A percentile compares a stretch with the other conserved stretches of the same genome.
phyloP scores from a whole-genome alignment of 2,329 filamentous ascomycete genomes.

The Hypoxylon rubiginosum region DNA sequence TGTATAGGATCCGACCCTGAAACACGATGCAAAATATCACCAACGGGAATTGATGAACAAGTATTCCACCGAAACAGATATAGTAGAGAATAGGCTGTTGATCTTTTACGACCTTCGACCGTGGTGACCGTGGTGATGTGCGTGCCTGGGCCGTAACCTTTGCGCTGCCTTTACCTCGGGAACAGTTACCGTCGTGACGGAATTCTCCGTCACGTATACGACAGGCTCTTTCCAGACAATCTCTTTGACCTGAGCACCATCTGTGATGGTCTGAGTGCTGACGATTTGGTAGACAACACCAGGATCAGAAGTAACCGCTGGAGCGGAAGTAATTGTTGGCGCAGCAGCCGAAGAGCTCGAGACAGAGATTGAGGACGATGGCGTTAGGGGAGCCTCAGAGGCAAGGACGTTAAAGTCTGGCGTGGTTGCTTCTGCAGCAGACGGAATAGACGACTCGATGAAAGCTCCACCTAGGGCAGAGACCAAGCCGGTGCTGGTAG shows the following conservation, averaged over 20 bases:
- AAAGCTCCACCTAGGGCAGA: conserved; percentile 52
- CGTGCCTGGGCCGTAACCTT: conserved; percentile 52
- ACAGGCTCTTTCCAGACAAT: conserved; percentile 69
- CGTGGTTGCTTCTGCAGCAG: conserved; percentile 32
- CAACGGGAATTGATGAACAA: conserved; percentile 39
- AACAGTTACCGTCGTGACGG: conserved; percentile 58
- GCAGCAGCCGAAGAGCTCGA: conserved; percentile 36
- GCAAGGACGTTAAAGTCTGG: conserved; percentile 35
- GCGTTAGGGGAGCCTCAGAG: conserved; percentile 11
- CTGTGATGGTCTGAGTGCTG: conserved; percentile 68
- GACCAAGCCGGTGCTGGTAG: conserved; percentile 45
- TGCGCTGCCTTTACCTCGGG: conserved; percentile 49
- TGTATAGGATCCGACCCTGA: conserved; percentile 43
- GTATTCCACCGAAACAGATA: conserved; percentile 49
- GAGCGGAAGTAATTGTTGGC: conserved; percentile 47
- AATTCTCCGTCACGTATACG: conserved; percentile 65
- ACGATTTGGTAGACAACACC: conserved; percentile 55
- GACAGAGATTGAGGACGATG: conserved; percentile 36
- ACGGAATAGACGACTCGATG: conserved; percentile 36
- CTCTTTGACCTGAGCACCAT: conserved; percentile 65
- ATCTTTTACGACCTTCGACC: conserved; percentile 35
- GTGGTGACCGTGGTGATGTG: conserved; percentile 58
- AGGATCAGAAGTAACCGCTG: conserved; percentile 51
- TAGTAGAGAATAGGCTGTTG: conserved; percentile 17
- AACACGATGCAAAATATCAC: conserved; percentile 45